Base-by-base conservation (phyloP, 257 asterid genomes). In the Hygrophila difformis region DNA sequence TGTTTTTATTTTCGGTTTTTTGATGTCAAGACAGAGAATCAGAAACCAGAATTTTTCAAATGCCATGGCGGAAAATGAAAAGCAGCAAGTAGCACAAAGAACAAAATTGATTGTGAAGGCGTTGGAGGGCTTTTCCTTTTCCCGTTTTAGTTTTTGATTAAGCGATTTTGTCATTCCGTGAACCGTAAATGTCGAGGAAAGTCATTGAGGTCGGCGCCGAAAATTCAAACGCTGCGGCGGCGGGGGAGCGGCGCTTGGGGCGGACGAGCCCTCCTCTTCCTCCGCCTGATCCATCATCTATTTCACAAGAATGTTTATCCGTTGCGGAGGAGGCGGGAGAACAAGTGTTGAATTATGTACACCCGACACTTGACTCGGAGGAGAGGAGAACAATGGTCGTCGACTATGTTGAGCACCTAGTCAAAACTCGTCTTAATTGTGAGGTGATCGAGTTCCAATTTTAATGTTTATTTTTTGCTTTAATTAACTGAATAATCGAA, bases 321-420 rank as follows among this genome's bases (percentile, higher is more conserved):
- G 70, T 60, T 8, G 81, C 79, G 50, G 84, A 67, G 69, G 74
- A 57, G 49, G 77, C 68, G 54, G 78, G 70, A 13, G 65, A 67
- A 12, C 40, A 59, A 48, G 81, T 79, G 73, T 13, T 79, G 71
- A 72, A 72, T 51, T 72, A 57, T 40, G 63, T 79, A 9, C 89
- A 59, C 47, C 84, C 84, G n/a, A 79, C 82, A 3, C 63, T 69
- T 11, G 82, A 72, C 70, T 64, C 82, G 2, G 79, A 69, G 68
- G 81, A 75, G 62, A 75, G 47, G 59, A 64, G 89, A 56, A 49
- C 61, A 38, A 79, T 69, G 59, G 73, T 75, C 51, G 46, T 72
- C 60, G 79, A 79, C 47, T 72, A 58, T 53, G 55, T 79, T 16
- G 76, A 75, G 56, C 62, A 57, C 16, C 84, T 79, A 41, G 48